phyloP scores from a whole-genome alignment of 805 yeast genomes.

The Wickerhamomyces bovis region DNA sequence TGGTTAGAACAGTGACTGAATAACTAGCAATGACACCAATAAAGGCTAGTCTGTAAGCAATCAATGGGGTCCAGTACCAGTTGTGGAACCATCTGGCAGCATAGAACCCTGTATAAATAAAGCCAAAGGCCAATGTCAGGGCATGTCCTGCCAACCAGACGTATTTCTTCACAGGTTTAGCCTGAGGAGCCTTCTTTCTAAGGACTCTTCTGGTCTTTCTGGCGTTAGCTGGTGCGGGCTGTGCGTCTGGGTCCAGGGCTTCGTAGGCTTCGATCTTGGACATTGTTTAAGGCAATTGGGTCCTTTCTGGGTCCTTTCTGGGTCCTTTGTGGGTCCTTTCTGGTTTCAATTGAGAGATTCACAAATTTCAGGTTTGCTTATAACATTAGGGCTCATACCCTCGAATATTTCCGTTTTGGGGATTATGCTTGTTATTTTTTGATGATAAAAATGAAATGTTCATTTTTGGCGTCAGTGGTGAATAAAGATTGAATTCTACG shows the following conservation, averaged over 20 bases:
- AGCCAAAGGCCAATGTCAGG: slow-evolving; percentile 39
- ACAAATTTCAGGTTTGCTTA: slow-evolving; percentile 2
- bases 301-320: neutral
- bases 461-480: no score
- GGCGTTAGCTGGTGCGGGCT: slow-evolving; percentile 13
- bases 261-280: slow-evolving; percentile 11
- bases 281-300: neutral
- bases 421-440: no score
- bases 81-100: slow-evolving; percentile 21
- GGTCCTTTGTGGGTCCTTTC: no score
- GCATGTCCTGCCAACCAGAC: slow-evolving; percentile 56
- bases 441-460: no score
- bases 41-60: slow-evolving; percentile 49
- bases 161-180: slow-evolving; percentile 38
- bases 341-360: neutral
- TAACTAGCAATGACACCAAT: slow-evolving; percentile 51
- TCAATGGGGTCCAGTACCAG: slow-evolving; percentile 39
- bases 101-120: slow-evolving; percentile 29
- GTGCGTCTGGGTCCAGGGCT: slow-evolving; percentile 6
- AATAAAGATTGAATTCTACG: neutral
- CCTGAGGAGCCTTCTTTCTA: slow-evolving; percentile 28
- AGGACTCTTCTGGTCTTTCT: slow-evolving; percentile 27
- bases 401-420: neutral
- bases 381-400: no score
- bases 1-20: slow-evolving; percentile 47